phyloP scores from a whole-genome alignment of 371 early-diverging fungal genomes.

The Mucor mucedo region DNA sequence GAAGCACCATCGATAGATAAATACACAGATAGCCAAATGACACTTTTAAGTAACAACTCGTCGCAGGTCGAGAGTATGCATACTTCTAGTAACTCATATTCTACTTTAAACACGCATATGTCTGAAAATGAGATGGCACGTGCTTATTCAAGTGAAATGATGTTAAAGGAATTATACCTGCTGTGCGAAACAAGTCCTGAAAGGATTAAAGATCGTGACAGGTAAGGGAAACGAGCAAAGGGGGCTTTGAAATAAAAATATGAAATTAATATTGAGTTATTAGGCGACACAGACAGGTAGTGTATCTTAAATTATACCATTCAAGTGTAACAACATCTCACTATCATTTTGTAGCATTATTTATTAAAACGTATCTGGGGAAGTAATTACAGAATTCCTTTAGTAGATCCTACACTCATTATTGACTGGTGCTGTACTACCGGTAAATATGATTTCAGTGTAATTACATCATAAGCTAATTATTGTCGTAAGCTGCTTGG shows the following conservation, averaged over 20 bases:
- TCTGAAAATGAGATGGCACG: neutral
- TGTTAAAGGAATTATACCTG: slow-evolving; percentile 22
- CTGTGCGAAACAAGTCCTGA: slow-evolving; percentile 24
- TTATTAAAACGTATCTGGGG: slow-evolving; percentile 37
- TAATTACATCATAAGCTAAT: neutral
- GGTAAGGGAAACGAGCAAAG: slow-evolving; percentile 3
- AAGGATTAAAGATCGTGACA: slow-evolving; percentile 23
- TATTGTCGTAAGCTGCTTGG: slow-evolving; percentile 30
- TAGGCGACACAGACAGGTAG: slow-evolving; percentile 43
- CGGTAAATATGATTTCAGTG: slow-evolving; percentile 22
- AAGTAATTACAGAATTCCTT: slow-evolving; percentile 28
- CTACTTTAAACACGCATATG: slow-evolving; percentile 4
- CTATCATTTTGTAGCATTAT: slow-evolving; percentile 35
- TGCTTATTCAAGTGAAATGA: slow-evolving; percentile 12
- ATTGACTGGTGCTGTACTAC: slow-evolving; percentile 48
- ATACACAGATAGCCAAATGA: slow-evolving; percentile 23
- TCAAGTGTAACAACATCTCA: neutral
- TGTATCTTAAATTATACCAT: neutral
- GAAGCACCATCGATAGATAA: slow-evolving; percentile 7
- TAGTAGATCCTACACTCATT: slow-evolving; percentile 36
- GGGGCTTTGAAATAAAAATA: neutral
- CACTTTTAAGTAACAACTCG: slow-evolving; percentile 2
- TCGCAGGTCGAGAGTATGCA: slow-evolving; percentile 9
- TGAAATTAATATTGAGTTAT: neutral
- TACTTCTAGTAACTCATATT: slow-evolving; percentile 4